A percentile compares a stretch with the other conserved stretches of the same genome.
These are phyloP conservation scores for Jamesozyma spencerorum DNA, from an alignment of 805 yeast genomes.

Conservation along the genomic window DNA sequence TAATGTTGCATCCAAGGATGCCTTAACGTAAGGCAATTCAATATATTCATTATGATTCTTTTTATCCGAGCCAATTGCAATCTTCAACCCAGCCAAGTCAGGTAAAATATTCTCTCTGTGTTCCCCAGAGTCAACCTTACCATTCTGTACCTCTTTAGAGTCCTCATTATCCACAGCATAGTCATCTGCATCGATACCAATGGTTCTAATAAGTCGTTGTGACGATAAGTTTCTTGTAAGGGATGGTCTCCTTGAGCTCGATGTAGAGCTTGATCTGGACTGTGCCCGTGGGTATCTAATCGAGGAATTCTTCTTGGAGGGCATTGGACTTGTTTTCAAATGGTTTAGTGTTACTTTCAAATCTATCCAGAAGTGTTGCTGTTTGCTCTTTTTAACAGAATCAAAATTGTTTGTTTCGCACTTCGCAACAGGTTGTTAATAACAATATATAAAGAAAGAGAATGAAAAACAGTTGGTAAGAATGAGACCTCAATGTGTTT, in stretches of 20 bases:
- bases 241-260: constrained; percentile 24
- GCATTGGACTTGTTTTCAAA: no score
- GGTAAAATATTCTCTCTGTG: constrained; percentile 1
- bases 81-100: constrained; percentile 6
- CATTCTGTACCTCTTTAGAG: not conserved
- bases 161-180: constrained; percentile 1
- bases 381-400: no score
- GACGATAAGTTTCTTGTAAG: constrained; percentile 22
- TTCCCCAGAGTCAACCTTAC: not conserved
- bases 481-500: no score
- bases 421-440: no score
- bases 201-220: constrained; percentile 23
- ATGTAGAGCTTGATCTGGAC: constrained; percentile 33
- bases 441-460: no score
- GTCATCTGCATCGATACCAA: constrained; percentile 19
- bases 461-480: no score
- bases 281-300: constrained; percentile 8
- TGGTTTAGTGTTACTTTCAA: no score
- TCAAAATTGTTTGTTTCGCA: no score
- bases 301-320: not conserved
- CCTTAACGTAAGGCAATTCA: constrained; percentile 43
- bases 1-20: constrained; percentile 60
- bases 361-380: no score
- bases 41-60: constrained; percentile 15
- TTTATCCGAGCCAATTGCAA: constrained; percentile 4